Base-by-base conservation (phyloP, 495 filamentous ascomycete species). In the Talaromyces wortmannii region DNA sequence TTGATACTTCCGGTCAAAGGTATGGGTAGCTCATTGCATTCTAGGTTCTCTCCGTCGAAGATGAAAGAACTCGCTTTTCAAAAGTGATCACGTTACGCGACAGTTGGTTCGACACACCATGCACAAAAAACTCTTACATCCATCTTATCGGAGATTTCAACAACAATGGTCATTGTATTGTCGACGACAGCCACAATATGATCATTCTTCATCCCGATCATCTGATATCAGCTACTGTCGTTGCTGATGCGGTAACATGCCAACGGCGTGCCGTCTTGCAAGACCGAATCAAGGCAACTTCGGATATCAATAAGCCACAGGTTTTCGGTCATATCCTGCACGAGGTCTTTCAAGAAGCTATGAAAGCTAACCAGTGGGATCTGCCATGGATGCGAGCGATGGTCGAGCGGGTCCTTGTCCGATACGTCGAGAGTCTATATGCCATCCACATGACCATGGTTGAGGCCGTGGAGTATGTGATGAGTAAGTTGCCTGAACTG, bases 161-260 rank as follows among this genome's bases (percentile, higher is more conserved):
- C 52, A 57, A 72, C 5, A 72, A 69, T 10, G 86, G 87, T 6
- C 75, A 83, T 57, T 86, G 83, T 65, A 79, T 90, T 57, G 76
- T 96, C 50, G 86, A 91, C 66, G 89, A 96, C 65, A 68, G 74
- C 23, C 74, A 86, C 52, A 89, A 95, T 61, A 87, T 96, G 74
- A 71, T 98, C 40, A 92, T 98, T 59, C 76, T 98, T 11, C 91
- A 98, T 65, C 94, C 94, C 3, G 94, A 98, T 68, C 92, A 96
- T 71, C 81, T 98, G 18, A 86, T 98, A 50, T 97, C 94, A 10
- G 86, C 92, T 2, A 96, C 92, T 7, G 88, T 92, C 7, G 87
- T 98, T 32, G 94, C 88, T 36, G 94, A 98, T 64, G 95, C 94
- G 0, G 92, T 96, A 63, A 83, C 82, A 43, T 98, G 94, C 63